Base-by-base conservation (phyloP, 179 eudicot genomes). In the Patellifolia procumbens region DNA sequence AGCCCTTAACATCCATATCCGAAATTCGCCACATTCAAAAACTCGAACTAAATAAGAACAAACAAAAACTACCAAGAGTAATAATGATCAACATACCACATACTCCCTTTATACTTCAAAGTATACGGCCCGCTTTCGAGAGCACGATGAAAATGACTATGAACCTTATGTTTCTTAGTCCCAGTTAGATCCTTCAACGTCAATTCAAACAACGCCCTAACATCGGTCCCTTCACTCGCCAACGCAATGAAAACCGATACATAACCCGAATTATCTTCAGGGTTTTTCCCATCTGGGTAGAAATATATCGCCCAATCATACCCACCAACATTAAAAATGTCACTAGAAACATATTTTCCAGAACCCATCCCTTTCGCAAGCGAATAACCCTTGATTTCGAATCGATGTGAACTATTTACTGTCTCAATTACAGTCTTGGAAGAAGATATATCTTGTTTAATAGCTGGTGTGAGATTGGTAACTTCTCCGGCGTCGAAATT, bases 41-140 rank as follows among this genome's bases (percentile, higher is more conserved):
- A 6, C 16, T 15, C 55, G 55, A 8, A 24, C 35, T 10, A 62
- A 20, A 35, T 34, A 26, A 29, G 7, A 16, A 62, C 28, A n/a
- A 35, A 56, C 61, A 1, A 64, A 45, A 48, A 19, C 3, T 42
- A 28, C 26, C 10, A 32, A 37, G 12, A 73, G 31, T 37, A n/a
- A n/a, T 31, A 28, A 19, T 31, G 22, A 26, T 43, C 72, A 68
- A 49, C 86, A 77, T 86, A 93, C 98, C 98, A 93, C 98, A 93
- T 93, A 84, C 98, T 93, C 45, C 97, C 98, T 70, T 82, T 88
- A 56, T 93, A 93, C 89, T 93, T 93, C 39, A 93, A 79, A 13
- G 92, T 88, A 77, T 91, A 93, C 10, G 98, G 98, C n/a, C 98
- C 97, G 63, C 97, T 84, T 85, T 93, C 98, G 34, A 91, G 82